Conservation (phyloP, 306 rosid species). For the Acacia confusa region DNA sequence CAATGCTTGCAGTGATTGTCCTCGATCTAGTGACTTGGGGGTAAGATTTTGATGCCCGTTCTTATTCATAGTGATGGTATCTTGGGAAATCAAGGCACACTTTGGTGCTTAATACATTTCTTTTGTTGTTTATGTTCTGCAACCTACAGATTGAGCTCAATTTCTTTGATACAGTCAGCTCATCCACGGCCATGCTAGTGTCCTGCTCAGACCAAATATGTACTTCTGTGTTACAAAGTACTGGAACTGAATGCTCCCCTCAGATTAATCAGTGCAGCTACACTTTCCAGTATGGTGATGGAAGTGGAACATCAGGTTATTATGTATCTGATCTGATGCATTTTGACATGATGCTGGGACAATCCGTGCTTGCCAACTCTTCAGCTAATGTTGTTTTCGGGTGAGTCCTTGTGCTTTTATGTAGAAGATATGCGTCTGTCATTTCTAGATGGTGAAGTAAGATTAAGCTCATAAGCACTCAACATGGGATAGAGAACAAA, state of each 20-base stretch:
- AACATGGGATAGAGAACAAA: conserved; percentile 5
- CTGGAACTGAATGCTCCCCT: conserved; percentile 61
- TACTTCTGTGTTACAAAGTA: conserved; percentile 55
- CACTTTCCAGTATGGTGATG: conserved; percentile 82
- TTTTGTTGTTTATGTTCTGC: conserved; percentile 31
- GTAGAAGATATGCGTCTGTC: not conserved
- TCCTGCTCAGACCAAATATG: conserved; percentile 81
- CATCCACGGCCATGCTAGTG: conserved; percentile 59
- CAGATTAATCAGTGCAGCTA: conserved; percentile 82
- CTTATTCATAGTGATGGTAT: conserved; percentile 8
- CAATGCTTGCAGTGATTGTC: conserved; percentile 83
- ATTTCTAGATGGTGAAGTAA: not conserved
- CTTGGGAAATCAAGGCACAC: conserved; percentile 15
- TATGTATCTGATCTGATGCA: conserved; percentile 71
- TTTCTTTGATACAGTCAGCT: conserved; percentile 70
- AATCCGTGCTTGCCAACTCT: conserved; percentile 57
- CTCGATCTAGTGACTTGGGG: conserved; percentile 82
- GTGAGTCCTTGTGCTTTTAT: conserved; percentile 51
- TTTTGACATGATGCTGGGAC: conserved; percentile 79
- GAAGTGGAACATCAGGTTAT: conserved; percentile 81
- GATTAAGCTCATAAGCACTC: not conserved
- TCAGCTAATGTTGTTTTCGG: conserved; percentile 80
- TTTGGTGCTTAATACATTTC: conserved; percentile 13
- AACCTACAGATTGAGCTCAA: conserved; percentile 74
- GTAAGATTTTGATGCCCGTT: conserved; percentile 45